These are phyloP conservation scores for Comarum palustre DNA, from an alignment of 306 rosid species.

Conservation along the genomic window DNA sequence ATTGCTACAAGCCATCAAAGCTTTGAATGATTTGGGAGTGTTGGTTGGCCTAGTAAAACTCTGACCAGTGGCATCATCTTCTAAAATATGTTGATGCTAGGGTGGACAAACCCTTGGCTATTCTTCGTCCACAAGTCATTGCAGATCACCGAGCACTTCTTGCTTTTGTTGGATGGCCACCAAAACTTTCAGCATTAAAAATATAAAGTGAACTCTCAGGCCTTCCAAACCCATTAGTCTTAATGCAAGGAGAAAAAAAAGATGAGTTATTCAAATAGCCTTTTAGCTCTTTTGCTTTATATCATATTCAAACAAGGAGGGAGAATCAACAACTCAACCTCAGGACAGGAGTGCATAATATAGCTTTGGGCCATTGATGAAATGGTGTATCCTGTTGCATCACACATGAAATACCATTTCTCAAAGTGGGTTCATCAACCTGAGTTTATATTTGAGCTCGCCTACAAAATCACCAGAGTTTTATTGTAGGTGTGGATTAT, in stretches of 20 bases:
- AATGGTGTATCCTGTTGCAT: constrained; percentile 65
- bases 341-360: constrained; percentile 27
- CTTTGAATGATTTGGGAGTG: constrained; percentile 55
- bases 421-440: constrained; percentile 69
- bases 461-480: constrained; percentile 52
- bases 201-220: constrained; percentile 31
- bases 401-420: constrained; percentile 67
- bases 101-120: constrained; percentile 53
- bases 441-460: constrained; percentile 62
- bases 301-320: constrained; percentile 60
- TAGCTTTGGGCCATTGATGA: constrained; percentile 81
- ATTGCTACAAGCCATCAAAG: constrained; percentile 58
- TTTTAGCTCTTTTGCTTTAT: constrained; percentile 64
- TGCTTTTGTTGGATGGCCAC: constrained; percentile 77
- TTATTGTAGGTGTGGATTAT: constrained; percentile 64
- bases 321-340: constrained; percentile 43
- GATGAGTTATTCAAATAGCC: constrained; percentile 53
- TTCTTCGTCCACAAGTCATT: constrained; percentile 62
- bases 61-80: constrained; percentile 56
- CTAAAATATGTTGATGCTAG: constrained; percentile 55
- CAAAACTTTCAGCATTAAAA: constrained; percentile 46
- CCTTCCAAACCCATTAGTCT: constrained; percentile 55
- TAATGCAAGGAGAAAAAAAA: constrained; percentile 63
- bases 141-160: constrained; percentile 78
- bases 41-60: constrained; percentile 31